Base-by-base conservation (phyloP, 2,329 filamentous ascomycete species). In the Chaetomium sp. region DNA sequence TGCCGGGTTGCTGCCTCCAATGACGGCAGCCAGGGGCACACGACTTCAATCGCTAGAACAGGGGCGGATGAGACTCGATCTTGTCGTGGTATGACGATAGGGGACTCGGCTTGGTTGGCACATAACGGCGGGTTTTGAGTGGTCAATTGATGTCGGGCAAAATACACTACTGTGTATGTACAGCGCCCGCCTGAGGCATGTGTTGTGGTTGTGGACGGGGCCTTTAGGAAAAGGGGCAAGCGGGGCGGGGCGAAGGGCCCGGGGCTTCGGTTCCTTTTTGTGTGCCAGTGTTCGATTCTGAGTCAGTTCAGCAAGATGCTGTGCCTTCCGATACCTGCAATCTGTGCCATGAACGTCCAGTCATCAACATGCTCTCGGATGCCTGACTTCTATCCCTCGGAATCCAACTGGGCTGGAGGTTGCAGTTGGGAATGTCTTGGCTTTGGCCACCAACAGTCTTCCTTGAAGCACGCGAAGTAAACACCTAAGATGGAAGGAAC, bases 81-180 rank as follows among this genome's bases (percentile, higher is more conserved):
- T 13, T 13, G 12, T 38, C 13, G 13, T 2, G 62, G 56, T 61
- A 56, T 60, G 57, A 67, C 64, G 60, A 33, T 60, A 61, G 59
- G 33, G 53, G 50, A 57, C 29, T 62, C 38, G 65, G 53, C 45
- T 57, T 63, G 55, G 56, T 47, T 66, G 61, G 58, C 63, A 67
- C 68, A 65, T 63, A 57, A 67, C 65, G 65, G 56, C 61, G 56
- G 49, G 35, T 42, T 68, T 58, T 66, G 61, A 68, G 25, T 70
- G 69, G 67, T 66, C 69, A 68, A 66, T 68, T 45, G 62, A 9
- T 53, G 60, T 33, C 35, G 31, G 33, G 25, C 13, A 49, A 49
- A 49, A 25, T 51, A 45, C n/a, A n/a, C n/a, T n/a, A n/a, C n/a
- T n/a, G n/a, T n/a, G n/a, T n/a, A n/a, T n/a, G n/a, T n/a, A n/a